Evolutionary conservation across 140 eudicot species (phyloP), one percentile per base, ranked within the genome.

Genomic region (Ambrosia hybrid): DNA sequence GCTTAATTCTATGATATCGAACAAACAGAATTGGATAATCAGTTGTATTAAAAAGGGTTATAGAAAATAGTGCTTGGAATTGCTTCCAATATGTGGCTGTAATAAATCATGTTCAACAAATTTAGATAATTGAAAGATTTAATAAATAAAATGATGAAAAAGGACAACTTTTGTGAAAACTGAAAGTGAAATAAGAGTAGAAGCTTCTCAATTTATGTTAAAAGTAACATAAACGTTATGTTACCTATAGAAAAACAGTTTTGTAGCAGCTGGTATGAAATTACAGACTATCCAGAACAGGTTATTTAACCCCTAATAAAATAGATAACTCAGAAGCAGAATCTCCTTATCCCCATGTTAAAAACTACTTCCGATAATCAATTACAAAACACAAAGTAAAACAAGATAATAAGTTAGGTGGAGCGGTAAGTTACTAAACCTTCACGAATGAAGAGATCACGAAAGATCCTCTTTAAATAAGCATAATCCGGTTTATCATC

Each of bases 401-500:
- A 65, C 56, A 43, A 4, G 39, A 64, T 6, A 37, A 13, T 61
- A 64, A n/a, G 51, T 62, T 34, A 62, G 12, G 48, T 62, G 48
- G 30, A 62, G 34, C 34, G 34, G 34, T 30, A 30, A 30, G 68
- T 37, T 13, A 62, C 52, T 64, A 39, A 33, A 91, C 96, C 97
- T 89, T 91, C 97, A 67, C 96, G 91, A 75, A 91, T 91, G 64
- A 91, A 91, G 79, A 89, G 97, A 75, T 91, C 97, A 68, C 96
- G 96, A 78, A 89, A 91, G 78, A 91, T 82, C 82, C 93, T 86
- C 82, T 91, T 91, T 75, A 91, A 74, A 85, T 84, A 91, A 53
- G 96, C 91, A 71, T 88, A 88, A 80, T 91, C 97, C 30, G 97
- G 97, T 71, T 86, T 91, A 72, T 86, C 97, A 68, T 91, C 97